phyloP scores from a whole-genome alignment of 805 yeast genomes.

The Myxozyma melibiosi region DNA sequence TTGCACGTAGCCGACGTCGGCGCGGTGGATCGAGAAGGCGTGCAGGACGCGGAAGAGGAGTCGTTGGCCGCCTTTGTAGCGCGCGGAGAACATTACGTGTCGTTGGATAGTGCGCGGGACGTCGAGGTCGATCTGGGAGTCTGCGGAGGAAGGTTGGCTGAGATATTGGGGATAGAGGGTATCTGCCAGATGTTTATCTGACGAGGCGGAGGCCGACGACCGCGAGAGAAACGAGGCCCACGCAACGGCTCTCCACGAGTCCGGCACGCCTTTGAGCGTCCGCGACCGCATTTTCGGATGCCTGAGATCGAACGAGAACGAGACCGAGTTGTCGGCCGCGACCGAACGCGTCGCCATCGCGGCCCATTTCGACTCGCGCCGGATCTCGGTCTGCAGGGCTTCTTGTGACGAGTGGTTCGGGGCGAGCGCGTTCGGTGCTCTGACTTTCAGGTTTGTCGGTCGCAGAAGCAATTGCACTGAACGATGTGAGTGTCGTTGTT shows the following conservation, averaged over 20 bases:
- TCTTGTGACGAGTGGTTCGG: too few relatives aligned
- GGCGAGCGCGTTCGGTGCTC: background rate
- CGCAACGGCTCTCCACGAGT: slow-evolving; percentile 33
- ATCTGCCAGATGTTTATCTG: background rate
- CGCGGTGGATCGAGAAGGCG: slow-evolving; percentile 27
- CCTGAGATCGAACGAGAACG: slow-evolving; percentile 7
- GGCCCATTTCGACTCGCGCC: slow-evolving; percentile 15
- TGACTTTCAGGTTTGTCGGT: background rate
- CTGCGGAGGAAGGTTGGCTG: slow-evolving; percentile 22
- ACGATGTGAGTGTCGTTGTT: background rate
- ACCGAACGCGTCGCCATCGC: slow-evolving; percentile 10
- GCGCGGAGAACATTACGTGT: slow-evolving; percentile 33
- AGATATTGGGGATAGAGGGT: slow-evolving; percentile 7
- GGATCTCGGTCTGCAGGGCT: slow-evolving; percentile 10
- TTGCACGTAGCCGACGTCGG: slow-evolving; percentile 42
- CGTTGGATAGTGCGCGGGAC: slow-evolving; percentile 33
- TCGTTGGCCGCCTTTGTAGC: slow-evolving; percentile 35
- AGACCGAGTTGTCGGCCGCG: background rate
- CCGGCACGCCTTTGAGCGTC: slow-evolving; percentile 34
- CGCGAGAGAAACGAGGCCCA: slow-evolving; percentile 32
- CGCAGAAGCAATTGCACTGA: background rate
- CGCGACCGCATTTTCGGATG: slow-evolving; percentile 16
- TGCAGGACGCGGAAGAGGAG: slow-evolving; percentile 34
- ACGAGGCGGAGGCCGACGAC: slow-evolving; percentile 1
- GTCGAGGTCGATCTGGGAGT: slow-evolving; percentile 34